Conservation (phyloP, 2,329 filamentous ascomycete genomes). For the Trichoderma sp. region DNA sequence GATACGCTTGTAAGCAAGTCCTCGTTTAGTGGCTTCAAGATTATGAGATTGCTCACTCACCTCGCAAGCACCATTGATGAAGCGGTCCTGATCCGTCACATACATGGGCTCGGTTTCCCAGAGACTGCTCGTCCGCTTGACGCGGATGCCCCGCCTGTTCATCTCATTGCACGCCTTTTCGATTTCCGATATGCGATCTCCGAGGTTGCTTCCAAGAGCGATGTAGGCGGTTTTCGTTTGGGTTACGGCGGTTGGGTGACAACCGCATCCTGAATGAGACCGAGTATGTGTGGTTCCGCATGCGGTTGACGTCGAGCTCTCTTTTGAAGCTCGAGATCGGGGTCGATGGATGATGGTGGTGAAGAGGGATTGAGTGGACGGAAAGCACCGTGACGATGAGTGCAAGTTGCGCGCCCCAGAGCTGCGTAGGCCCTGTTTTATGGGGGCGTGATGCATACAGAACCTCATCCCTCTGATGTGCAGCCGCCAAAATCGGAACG, state of each 20-base stretch:
- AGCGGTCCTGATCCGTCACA: constrained; percentile 81
- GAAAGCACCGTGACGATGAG: constrained; percentile 5
- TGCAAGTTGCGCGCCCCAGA: constrained; percentile 14
- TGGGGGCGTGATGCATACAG: neutral
- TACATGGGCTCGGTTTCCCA: constrained; percentile 99
- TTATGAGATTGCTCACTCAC: constrained; percentile 57
- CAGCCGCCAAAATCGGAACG: neutral
- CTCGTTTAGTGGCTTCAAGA: neutral
- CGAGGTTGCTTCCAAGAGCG: constrained; percentile 90
- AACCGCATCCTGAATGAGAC: constrained; percentile 41
- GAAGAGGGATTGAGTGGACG: constrained; percentile 5
- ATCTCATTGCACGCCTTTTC: constrained; percentile 81
- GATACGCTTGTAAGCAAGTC: neutral
- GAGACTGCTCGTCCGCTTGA: constrained; percentile 80
- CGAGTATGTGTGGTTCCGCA: constrained; percentile 28
- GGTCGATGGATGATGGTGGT: constrained; percentile 12
- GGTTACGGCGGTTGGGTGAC: constrained; percentile 36
- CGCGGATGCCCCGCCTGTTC: constrained; percentile 69
- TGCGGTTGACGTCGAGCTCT: neutral
- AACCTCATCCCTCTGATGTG: constrained; percentile 5
- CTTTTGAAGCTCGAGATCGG: neutral
- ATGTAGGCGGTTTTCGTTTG: constrained; percentile 66
- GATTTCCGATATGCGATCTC: constrained; percentile 81
- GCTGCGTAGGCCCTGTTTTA: constrained; percentile 12
- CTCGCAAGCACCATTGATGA: constrained; percentile 92